Conservation (phyloP, 768 basidiomycete species). For the Hericium coralloides region DNA sequence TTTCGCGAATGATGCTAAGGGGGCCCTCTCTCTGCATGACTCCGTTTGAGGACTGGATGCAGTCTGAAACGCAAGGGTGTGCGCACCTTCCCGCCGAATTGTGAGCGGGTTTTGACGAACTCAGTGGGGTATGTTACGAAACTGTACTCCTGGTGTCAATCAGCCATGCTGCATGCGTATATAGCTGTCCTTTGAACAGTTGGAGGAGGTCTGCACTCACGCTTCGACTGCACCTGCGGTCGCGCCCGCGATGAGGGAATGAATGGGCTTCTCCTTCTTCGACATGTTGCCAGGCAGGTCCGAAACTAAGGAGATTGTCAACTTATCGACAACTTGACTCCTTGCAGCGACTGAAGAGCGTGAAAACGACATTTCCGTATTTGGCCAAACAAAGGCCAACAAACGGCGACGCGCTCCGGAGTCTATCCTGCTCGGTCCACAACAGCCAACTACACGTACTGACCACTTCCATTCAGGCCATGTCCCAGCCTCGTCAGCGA, state of each 20-base stretch:
- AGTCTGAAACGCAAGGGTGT: neutral
- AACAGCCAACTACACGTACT: no score
- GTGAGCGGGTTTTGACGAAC: conserved; percentile 88
- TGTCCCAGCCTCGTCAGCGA: conserved; percentile 12
- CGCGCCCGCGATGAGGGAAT: conserved; percentile 84
- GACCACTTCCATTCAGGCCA: neutral
- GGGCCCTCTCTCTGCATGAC: conserved; percentile 52
- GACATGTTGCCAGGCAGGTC: conserved; percentile 12
- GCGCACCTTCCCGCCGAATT: conserved; percentile 74
- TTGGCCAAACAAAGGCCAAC: no score
- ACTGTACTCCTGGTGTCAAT: conserved; percentile 38
- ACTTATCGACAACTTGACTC: no score
- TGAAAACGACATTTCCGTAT: no score
- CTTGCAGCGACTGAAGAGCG: no score
- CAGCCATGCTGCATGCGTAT: conserved; percentile 11
- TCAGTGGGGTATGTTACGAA: conserved; percentile 87
- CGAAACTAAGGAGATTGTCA: no score
- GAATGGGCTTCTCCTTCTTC: conserved; percentile 73
- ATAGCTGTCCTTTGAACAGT: neutral
- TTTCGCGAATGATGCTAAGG: conserved; percentile 64
- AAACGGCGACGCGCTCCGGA: conserved; percentile 9
- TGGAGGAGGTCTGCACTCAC: conserved; percentile 33
- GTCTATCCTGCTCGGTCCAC: no score
- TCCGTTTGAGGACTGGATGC: no score
- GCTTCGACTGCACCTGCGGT: conserved; percentile 92